These are phyloP conservation scores for Bonia amplexicaulis DNA, from an alignment of 176 grass and related monocot species.

Conservation along the genomic window DNA sequence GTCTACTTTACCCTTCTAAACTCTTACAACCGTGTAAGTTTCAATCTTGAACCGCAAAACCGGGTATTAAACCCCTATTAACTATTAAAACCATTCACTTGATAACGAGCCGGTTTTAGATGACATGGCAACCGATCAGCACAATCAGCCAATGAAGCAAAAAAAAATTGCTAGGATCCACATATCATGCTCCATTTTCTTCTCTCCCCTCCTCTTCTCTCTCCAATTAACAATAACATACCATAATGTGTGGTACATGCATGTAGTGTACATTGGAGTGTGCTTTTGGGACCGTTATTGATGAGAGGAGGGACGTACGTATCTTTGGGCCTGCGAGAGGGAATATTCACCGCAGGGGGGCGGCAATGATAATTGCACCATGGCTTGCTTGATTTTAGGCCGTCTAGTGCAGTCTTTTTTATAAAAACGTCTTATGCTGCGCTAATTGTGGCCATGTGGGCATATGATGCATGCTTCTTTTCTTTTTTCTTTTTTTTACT, in stretches of 20 bases:
- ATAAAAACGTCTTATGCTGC: not conserved
- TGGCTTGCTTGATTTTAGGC: not conserved
- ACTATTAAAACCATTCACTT: too few species aligned
- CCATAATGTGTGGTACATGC: not conserved
- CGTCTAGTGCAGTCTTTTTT: constrained; percentile 19
- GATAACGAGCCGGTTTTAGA: too few species aligned
- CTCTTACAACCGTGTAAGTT: too few species aligned
- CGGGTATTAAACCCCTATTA: too few species aligned
- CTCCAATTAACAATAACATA: too few species aligned
- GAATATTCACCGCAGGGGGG: constrained; percentile 23
- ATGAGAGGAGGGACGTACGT: not conserved
- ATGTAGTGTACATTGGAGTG: not conserved
- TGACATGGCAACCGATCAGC: too few species aligned
- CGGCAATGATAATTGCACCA: constrained; percentile 37
- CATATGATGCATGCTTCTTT: not conserved
- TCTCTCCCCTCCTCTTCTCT: too few species aligned
- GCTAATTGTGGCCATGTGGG: not conserved
- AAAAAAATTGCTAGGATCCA: too few species aligned
- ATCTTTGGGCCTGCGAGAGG: not conserved
- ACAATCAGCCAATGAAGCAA: too few species aligned
- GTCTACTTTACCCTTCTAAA: too few species aligned
- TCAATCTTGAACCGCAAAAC: too few species aligned
- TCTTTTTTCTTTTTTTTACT: not conserved
- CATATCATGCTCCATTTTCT: too few species aligned
- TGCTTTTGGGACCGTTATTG: constrained; percentile 19